These are phyloP conservation scores for Echinochloa phyllopogon DNA, from an alignment of 176 grass and related monocot genomes.

Conservation along the genomic window DNA sequence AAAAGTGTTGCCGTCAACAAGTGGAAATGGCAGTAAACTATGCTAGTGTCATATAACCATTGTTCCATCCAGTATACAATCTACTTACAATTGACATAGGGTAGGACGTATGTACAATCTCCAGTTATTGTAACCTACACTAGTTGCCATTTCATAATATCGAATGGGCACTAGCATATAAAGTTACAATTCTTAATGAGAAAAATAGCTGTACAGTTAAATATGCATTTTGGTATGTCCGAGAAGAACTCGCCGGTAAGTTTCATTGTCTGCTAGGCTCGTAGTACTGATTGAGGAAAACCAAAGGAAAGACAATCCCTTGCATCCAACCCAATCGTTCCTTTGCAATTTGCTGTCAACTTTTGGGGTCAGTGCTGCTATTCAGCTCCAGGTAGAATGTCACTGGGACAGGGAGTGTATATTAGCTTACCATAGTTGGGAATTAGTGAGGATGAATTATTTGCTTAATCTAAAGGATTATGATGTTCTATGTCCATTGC, in stretches of 20 bases:
- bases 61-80: not conserved
- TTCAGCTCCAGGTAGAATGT: not conserved
- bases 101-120: not conserved
- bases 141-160: not conserved
- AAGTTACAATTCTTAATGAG: not conserved
- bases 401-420: not conserved
- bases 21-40: not conserved
- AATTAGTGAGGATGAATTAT: not conserved
- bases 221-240: not conserved
- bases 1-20: not conserved
- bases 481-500: not conserved
- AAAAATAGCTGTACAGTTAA: not conserved
- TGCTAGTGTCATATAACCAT: not conserved
- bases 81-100: not conserved
- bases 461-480: slow-evolving; percentile 1
- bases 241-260: not conserved
- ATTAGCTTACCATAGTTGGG: not conserved
- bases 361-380: not conserved
- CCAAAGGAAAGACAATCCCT: not conserved
- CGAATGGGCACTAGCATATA: not conserved
- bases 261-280: not conserved
- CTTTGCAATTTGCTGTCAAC: slow-evolving; percentile 3
- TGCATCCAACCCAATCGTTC: not conserved
- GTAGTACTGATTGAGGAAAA: not conserved
- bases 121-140: not conserved